Evolutionary conservation across 208 protist species (phyloP).

Genomic region (Acanthamoeba lenticulata): DNA sequence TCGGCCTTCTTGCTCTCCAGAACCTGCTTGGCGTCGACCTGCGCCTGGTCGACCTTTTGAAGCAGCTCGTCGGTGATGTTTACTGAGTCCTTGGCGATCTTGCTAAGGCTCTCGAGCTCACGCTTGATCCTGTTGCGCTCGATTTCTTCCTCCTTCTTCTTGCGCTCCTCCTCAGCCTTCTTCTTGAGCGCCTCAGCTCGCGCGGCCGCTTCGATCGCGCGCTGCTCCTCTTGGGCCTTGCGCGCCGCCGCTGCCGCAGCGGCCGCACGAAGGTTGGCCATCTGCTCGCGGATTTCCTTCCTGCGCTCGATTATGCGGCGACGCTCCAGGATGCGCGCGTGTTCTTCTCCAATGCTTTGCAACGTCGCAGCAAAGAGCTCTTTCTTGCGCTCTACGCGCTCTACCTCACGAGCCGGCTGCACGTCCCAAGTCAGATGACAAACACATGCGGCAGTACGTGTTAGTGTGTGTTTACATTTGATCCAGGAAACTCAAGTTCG

Average conservation of each 20-base stretch:
- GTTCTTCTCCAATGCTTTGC: not conserved
- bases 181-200: not conserved
- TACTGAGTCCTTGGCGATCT: slow-evolving; percentile 13
- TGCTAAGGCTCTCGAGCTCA: slow-evolving; percentile 38
- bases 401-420: not conserved
- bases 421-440: too few relatives aligned
- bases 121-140: not conserved
- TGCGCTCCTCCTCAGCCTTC: slow-evolving; percentile 44
- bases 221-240: slow-evolving; percentile 17
- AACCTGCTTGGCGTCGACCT: slow-evolving; percentile 51
- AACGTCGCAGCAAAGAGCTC: not conserved
- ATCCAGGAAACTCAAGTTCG: too few relatives aligned
- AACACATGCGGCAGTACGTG: too few relatives aligned
- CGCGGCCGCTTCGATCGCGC: not conserved
- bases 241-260: slow-evolving; percentile 28
- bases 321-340: slow-evolving; percentile 42
- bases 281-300: slow-evolving; percentile 62
- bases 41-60: slow-evolving; percentile 19
- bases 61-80: slow-evolving; percentile 25
- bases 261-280: slow-evolving; percentile 28
- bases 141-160: slow-evolving; percentile 42
- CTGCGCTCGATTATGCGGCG: slow-evolving; percentile 45
- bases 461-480: too few relatives aligned
- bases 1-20: slow-evolving; percentile 57
- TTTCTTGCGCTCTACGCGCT: slow-evolving; percentile 7